Conservation (phyloP, 2,329 filamentous ascomycete species). For the Lizonia empirigonia region DNA sequence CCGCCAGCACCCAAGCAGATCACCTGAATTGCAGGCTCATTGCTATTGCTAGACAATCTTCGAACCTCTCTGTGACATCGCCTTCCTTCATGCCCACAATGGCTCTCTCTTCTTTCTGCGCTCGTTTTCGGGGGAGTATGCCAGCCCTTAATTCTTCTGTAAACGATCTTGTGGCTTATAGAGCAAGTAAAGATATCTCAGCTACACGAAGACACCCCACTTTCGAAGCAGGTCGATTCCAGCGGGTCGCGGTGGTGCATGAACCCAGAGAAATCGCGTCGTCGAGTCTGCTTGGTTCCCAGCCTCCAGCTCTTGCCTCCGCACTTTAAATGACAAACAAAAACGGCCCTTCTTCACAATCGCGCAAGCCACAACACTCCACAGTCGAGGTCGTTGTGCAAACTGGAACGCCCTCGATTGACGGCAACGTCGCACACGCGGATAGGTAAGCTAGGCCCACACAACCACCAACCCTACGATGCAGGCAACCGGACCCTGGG, state of each 20-base stretch:
- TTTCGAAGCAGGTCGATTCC: background rate
- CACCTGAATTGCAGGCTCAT: slow-evolving; percentile 53
- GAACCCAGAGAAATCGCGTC: background rate
- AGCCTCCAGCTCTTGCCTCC: background rate
- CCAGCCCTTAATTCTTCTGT: background rate
- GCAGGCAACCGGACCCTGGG: slow-evolving; percentile 8
- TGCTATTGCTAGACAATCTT: slow-evolving; percentile 42
- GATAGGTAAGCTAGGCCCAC: background rate
- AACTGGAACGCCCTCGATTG: background rate
- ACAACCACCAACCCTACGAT: slow-evolving; percentile 4
- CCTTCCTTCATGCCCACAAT: slow-evolving; percentile 50
- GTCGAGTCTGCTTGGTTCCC: background rate
- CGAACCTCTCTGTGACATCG: slow-evolving; percentile 45
- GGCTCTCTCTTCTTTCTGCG: background rate
- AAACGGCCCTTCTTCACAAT: background rate
- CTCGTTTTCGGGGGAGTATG: background rate
- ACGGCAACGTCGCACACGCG: slow-evolving; percentile 7
- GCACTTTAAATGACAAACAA: background rate
- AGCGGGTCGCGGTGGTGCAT: background rate
- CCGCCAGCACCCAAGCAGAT: slow-evolving; percentile 78
- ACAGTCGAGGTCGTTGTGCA: background rate
- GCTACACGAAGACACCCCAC: background rate
- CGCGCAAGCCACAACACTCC: background rate
- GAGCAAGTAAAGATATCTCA: background rate
- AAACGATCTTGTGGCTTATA: background rate